Evolutionary conservation across 257 asterid species (phyloP), one percentile per base, ranked within the genome.

Genomic region (Cynanchum wilfordii): DNA sequence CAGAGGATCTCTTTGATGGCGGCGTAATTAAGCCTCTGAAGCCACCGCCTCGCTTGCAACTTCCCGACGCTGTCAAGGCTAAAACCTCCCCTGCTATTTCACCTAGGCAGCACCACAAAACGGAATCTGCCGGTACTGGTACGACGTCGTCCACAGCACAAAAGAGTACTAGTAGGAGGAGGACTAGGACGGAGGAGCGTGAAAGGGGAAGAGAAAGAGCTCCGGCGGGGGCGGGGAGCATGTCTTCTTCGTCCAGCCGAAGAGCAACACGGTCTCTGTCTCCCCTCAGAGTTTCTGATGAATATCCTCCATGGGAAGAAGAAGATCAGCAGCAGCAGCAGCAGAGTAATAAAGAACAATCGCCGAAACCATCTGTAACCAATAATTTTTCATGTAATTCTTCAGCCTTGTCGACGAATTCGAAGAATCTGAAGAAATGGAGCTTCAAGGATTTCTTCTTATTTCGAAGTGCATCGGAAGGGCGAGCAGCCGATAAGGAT

Each of bases 1-100:
- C 96, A 0, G 96, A 86, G 5, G 98, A 92, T n/a, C 86, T 92
- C 17, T 92, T 92, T 25, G 89, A 84, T 52, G 90, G 89, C 27
- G 98, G 96, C 5, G 85, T 92, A 20, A 90, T 90, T 3, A 88
- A 85, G 74, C 79, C 92, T n/a, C 51, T 86, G 51, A 81, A 78
- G 67, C 88, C 83, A 0, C 87, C 86, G 5, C 82, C 79, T 65
- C 66, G 60, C 42, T 22, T 71, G 7, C 72, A 42, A 11, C 42
- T 33, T 42, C 77, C 82, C 16, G 52, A 75, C 15, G 24, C 45
- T 22, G 63, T 40, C 16, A 36, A 66, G 36, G 40, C 30, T 5
- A 30, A 38, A 1, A 36, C 44, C 30, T 5, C 76, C 45, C 63
- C 16, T 10, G 20, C 13, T 49, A 42, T 44, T 10, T 55, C 83